Base-by-base conservation (phyloP, 306 rosid genomes). In the Urtica urens region DNA sequence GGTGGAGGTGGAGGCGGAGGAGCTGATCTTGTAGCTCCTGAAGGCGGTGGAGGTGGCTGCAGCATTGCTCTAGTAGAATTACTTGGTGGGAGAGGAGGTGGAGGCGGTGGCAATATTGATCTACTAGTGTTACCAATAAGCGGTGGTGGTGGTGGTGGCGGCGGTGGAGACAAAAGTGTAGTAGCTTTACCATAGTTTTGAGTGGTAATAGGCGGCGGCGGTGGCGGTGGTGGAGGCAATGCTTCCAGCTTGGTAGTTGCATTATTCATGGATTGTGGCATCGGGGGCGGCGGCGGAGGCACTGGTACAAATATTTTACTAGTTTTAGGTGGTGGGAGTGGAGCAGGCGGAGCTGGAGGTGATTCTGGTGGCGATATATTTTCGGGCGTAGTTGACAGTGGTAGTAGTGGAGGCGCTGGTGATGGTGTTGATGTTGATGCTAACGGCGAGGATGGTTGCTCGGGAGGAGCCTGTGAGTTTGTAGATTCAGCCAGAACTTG, bases 211-310 rank as follows among this genome's bases (percentile, higher is more conserved):
- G 50, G 23, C 10, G 60, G 19, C 1, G 38, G 40, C 15, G 46
- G 41, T 0, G 63, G 72, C 1, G 69, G 68, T 4, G 60, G 60
- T 0, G 59, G 63, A 10, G 51, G 75, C 0, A 68, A 65, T 15
- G 66, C 58, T 20, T 35, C 3, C n/a, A 3, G 15, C n/a, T 35
- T 13, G 11, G 40, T 13, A 10, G n/a, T 35, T 7, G 11, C 40
- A 35, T 7, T 9, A 10, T 16, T 2, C 4, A 4, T 35, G 40
- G 40, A 35, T 35, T 14, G n/a, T 35, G 40, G n/a, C 2, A 28
- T 28, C 33, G 10, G 33, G 6, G 33, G 33, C 10, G 40, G 40
- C n/a, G 40, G 40, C n/a, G 40, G n/a, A 35, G 68, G 41, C 10
- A 57, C 31, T 1, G 10, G 31, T 37, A 24, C 37, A 42, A 26